A percentile compares a stretch with the other conserved stretches of the same genome.
phyloP scores from a whole-genome alignment of 164 flowering plant species.

The Liriodendron chinense region DNA sequence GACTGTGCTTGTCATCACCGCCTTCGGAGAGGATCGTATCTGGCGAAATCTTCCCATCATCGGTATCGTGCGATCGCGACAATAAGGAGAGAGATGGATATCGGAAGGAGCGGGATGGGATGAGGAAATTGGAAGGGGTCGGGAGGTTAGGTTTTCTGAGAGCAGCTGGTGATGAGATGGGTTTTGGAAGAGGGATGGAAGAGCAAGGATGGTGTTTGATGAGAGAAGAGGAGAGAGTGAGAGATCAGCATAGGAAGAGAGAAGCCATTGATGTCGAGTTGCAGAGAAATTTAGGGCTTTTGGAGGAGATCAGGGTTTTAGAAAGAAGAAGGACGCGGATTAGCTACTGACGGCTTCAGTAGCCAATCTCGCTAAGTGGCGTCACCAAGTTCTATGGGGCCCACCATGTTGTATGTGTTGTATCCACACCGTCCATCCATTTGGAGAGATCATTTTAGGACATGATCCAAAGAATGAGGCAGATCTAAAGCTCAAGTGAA shows the following conservation, averaged over 20 bases:
- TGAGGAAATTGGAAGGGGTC: not conserved
- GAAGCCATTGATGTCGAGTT: slow-evolving; percentile 39
- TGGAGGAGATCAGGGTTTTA: not conserved
- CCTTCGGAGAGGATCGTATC: slow-evolving; percentile 79
- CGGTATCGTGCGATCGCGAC: slow-evolving; percentile 15
- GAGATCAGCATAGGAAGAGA: slow-evolving; percentile 51
- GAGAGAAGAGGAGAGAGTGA: slow-evolving; percentile 34
- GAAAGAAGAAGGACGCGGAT: not conserved
- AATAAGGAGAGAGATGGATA: slow-evolving; percentile 22
- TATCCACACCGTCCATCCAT: too few species aligned
- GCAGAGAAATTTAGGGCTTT: slow-evolving; percentile 6
- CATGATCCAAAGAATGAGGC: too few species aligned
- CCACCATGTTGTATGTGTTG: too few species aligned
- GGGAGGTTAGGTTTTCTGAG: not conserved
- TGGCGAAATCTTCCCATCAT: slow-evolving; percentile 45
- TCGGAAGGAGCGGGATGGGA: slow-evolving; percentile 23
- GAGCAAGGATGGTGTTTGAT: slow-evolving; percentile 19
- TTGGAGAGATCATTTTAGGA: too few species aligned
- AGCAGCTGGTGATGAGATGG: not conserved
- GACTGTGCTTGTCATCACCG: slow-evolving; percentile 97
- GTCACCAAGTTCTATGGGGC: too few species aligned
- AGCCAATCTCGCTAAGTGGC: too few species aligned
- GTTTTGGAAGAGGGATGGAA: slow-evolving; percentile 10
- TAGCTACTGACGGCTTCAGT: too few species aligned
- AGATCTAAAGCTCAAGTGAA: too few species aligned